Conservation (phyloP, 768 basidiomycete species). For the Pleurotus salmoneostramineus region DNA sequence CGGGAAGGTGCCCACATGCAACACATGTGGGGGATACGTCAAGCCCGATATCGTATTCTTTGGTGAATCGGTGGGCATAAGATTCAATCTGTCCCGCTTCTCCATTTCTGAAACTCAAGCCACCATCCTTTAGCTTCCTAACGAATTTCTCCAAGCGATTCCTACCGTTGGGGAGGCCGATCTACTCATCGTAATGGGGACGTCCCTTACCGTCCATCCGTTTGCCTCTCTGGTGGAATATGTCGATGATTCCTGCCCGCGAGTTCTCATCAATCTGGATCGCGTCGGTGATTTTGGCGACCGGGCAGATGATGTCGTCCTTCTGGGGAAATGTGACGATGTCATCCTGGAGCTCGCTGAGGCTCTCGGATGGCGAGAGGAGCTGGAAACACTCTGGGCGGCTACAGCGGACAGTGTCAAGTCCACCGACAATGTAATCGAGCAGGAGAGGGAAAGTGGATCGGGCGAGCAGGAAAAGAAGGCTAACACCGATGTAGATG, state of each 20-base stretch:
- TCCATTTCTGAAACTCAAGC: not conserved
- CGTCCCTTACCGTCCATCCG: constrained; percentile 82
- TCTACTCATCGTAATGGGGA: constrained; percentile 87
- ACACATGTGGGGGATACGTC: constrained; percentile 64
- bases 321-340: constrained; percentile 71
- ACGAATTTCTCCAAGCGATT: constrained; percentile 56
- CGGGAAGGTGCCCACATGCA: constrained; percentile 69
- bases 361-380: constrained; percentile 73
- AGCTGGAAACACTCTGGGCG: constrained; percentile 52
- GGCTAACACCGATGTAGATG: constrained; percentile 7
- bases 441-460: not conserved
- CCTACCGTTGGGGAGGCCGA: constrained; percentile 62
- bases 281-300: constrained; percentile 64
- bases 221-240: constrained; percentile 75
- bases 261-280: constrained; percentile 89
- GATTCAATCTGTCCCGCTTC: not conserved
- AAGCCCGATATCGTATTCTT: constrained; percentile 98
- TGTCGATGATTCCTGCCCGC: constrained; percentile 57
- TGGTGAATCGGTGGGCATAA: constrained; percentile 63
- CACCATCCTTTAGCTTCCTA: constrained; percentile 56
- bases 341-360: constrained; percentile 56
- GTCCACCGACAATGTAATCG: not conserved
- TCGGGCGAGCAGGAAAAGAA: constrained; percentile 2
- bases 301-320: constrained; percentile 53
- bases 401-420: constrained; percentile 34